Evolutionary conservation across 2,329 filamentous ascomycete species (phyloP).

Genomic region (Rosellinia necatrix): DNA sequence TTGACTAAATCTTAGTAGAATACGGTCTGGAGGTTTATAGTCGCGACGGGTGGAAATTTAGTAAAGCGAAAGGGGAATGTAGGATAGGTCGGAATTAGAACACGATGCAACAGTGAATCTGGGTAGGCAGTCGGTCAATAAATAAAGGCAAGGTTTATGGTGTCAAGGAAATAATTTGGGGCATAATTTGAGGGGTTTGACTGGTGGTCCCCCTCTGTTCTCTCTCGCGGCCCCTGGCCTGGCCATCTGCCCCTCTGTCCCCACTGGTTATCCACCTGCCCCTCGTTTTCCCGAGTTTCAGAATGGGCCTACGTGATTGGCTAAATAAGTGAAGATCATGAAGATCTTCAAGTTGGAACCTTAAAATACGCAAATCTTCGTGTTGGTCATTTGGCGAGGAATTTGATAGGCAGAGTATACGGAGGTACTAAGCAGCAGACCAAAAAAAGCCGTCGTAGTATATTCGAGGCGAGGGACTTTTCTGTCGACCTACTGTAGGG

Average conservation of each 20-base stretch:
- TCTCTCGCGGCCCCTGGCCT: too few relatives aligned
- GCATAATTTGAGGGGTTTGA: slow-evolving; percentile 23
- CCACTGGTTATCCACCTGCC: slow-evolving; percentile 1
- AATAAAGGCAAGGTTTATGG: too few relatives aligned
- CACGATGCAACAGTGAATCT: slow-evolving; percentile 11
- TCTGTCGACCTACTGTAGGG: too few relatives aligned
- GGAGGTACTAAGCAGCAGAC: too few relatives aligned
- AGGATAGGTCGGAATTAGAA: neutral
- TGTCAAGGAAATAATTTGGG: slow-evolving; percentile 14
- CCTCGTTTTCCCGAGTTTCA: slow-evolving; percentile 2
- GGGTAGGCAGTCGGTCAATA: neutral
- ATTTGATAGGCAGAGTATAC: too few relatives aligned
- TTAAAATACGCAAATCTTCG: too few relatives aligned
- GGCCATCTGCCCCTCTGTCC: slow-evolving; percentile 19
- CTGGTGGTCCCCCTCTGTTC: slow-evolving; percentile 15
- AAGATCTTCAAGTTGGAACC: too few relatives aligned
- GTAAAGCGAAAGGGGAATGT: neutral
- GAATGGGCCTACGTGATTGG: slow-evolving; percentile 6
- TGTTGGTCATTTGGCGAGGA: too few relatives aligned
- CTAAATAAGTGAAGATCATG: neutral
- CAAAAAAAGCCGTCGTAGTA: too few relatives aligned
- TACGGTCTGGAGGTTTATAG: neutral
- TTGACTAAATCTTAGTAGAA: slow-evolving; percentile 31
- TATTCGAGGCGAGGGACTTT: too few relatives aligned
- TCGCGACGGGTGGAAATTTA: neutral